phyloP scores from a whole-genome alignment of 257 asterid species.

The Misopates orontium region DNA sequence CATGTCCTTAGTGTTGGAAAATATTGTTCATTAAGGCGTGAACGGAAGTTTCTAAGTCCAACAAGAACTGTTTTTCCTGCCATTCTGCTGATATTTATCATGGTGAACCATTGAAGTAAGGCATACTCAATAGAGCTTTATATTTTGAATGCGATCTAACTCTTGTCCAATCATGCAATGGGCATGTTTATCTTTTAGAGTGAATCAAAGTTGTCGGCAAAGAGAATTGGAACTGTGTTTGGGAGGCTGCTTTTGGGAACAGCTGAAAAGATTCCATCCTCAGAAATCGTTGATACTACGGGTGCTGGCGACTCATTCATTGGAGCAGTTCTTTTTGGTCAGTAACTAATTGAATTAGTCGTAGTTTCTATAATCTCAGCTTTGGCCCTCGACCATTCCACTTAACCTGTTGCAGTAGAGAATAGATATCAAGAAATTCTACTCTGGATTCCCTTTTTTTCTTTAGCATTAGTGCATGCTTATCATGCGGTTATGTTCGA shows the following conservation, averaged over 20 bases:
- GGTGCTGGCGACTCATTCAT: conserved; percentile 98
- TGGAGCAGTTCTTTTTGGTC: conserved; percentile 88
- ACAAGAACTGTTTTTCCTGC: not conserved
- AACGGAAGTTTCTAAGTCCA: not conserved
- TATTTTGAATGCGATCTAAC: not conserved
- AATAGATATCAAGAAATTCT: not conserved
- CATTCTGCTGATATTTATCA: not conserved
- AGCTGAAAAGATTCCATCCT: conserved; percentile 79
- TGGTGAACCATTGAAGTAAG: not conserved
- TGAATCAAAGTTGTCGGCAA: conserved; percentile 56
- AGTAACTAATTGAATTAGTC: conserved; percentile 16
- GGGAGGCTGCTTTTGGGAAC: conserved; percentile 88
- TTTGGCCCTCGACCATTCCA: not conserved
- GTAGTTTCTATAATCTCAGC: not conserved
- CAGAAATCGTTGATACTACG: conserved; percentile 87
- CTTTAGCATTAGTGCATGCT: not conserved
- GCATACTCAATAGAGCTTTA: not conserved
- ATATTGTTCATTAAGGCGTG: not conserved
- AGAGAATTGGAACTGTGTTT: conserved; percentile 67
- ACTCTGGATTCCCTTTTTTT: too few species aligned
- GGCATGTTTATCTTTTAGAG: conserved; percentile 34
- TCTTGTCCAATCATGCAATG: not conserved
- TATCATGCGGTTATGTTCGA: conserved; percentile 21
- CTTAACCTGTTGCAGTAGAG: too few species aligned
- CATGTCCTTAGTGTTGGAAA: too few species aligned